Evolutionary conservation across 208 protist genomes (phyloP).

Genomic region (Wallacemonas rigidus): DNA sequence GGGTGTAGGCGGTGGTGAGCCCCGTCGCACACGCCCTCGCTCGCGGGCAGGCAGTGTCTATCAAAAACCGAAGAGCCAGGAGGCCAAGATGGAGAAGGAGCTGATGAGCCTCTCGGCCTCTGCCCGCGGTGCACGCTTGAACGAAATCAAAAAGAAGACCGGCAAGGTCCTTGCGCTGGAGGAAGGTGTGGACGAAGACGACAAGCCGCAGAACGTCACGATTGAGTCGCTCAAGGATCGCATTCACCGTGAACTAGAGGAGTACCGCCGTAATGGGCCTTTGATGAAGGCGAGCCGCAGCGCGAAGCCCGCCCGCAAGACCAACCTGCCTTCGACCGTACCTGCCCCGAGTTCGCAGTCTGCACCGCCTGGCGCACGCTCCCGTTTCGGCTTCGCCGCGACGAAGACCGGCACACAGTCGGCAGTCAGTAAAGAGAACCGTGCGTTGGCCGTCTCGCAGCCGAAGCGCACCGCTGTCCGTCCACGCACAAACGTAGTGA

Average conservation of each 20-base stretch:
- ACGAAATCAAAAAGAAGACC: conserved; percentile 24
- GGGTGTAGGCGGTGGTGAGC: not conserved
- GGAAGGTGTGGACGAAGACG: conserved; percentile 44
- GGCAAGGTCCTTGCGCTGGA: conserved; percentile 35
- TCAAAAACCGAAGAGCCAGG: conserved; percentile 7
- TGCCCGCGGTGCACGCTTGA: conserved; percentile 26
- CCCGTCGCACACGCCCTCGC: conserved; percentile 4
- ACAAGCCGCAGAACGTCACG: conserved; percentile 42
- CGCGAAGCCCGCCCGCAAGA: conserved; percentile 10
- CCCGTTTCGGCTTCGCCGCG: conserved; percentile 12
- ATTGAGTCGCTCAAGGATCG: conserved; percentile 53
- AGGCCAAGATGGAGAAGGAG: conserved; percentile 22
- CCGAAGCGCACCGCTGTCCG: not conserved
- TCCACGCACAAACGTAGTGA: not conserved
- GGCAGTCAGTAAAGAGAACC: too few species aligned
- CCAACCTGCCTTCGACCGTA: not conserved
- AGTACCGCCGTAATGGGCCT: conserved; percentile 55
- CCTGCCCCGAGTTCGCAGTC: not conserved
- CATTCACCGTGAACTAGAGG: conserved; percentile 68
- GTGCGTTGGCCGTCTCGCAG: not conserved
- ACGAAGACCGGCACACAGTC: not conserved
- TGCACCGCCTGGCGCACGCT: not conserved
- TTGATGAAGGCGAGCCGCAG: conserved; percentile 27
- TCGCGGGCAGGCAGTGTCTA: not conserved
- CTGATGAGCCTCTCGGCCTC: conserved; percentile 24